These are phyloP conservation scores for Penicillium riverlandense DNA, from an alignment of 495 filamentous ascomycete species.

Conservation along the genomic window DNA sequence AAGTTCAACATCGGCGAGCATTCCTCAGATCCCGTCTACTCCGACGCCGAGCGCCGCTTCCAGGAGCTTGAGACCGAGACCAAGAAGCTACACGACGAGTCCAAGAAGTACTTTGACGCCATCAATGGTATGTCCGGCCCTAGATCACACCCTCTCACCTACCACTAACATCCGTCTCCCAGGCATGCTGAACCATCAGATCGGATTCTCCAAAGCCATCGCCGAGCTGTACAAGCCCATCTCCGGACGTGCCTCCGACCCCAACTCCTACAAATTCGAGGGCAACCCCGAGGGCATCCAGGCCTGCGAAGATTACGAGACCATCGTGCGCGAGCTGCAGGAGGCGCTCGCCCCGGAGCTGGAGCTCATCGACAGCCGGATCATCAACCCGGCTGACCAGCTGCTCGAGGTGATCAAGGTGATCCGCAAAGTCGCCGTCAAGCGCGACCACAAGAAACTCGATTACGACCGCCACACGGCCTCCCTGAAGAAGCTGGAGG, in stretches of 20 bases:
- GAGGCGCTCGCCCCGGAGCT: constrained; percentile 83
- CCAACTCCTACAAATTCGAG: constrained; percentile 68
- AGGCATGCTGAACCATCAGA: constrained; percentile 96
- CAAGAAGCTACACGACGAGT: constrained; percentile 91
- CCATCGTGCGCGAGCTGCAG: constrained; percentile 83
- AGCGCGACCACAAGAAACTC: constrained; percentile 95
- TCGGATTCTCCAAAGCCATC: constrained; percentile 94
- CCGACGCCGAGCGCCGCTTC: constrained; percentile 90
- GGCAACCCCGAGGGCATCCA: constrained; percentile 92
- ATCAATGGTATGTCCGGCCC: constrained; percentile 64
- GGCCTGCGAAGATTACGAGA: constrained; percentile 95
- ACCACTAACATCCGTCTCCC: constrained; percentile 10
- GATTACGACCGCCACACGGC: constrained; percentile 86
- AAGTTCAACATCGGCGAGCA: constrained; percentile 91
- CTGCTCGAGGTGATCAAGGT: constrained; percentile 91
- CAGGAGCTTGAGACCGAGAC: constrained; percentile 92
- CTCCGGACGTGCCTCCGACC: constrained; percentile 90
- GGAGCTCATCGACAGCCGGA: constrained; percentile 91
- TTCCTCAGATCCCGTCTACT: constrained; percentile 90
- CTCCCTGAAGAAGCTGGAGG: constrained; percentile 85
- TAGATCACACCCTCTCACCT: neutral
- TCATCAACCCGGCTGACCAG: constrained; percentile 92
- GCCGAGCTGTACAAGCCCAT: constrained; percentile 98
- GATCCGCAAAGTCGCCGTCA: constrained; percentile 78
- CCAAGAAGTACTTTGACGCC: constrained; percentile 88